Evolutionary conservation across 495 filamentous ascomycete species (phyloP), one percentile per base, ranked within the genome.

Genomic region (Cercophora scortea): DNA sequence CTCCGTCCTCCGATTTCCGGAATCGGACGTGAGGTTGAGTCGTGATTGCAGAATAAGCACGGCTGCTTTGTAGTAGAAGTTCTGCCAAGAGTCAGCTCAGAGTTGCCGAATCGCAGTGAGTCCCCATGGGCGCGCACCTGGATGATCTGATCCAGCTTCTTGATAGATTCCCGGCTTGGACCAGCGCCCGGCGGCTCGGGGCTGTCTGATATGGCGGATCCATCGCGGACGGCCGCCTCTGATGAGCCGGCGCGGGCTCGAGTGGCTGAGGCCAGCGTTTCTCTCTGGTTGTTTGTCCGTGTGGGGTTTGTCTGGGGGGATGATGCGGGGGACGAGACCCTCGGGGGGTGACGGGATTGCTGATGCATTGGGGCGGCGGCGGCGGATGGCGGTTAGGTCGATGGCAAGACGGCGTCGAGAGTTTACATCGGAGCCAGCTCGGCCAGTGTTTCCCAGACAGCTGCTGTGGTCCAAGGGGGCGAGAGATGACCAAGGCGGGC

Each of bases 11-110:
- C 69, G 83, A 73, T 61, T 67, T 52, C 74, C 80, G 66, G n/a
- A n/a, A n/a, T n/a, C n/a, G n/a, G n/a, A n/a, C n/a, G 73, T 58
- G 17, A 79, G 86, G 43, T 80, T 75, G 45, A 89, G 79, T 48
- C 93, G 80, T 34, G 89, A 84, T 48, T 90, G 84, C 15, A 96
- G 70, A 46, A 98, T 86, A 39, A 93, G 81, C 51, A 93, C 80
- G 51, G 90, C 88, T 36, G 88, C 85, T 74, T 97, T 98, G 47
- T 79, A 83, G 67, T 89, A 86, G 66, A 94, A 95, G 63, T 95
- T 95, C 89, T 97, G 67, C 25, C 32, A 53, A 19, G 44, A 45
- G 52, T 55, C 42, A 56, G 65, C 59, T 62, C 55, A 42, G 39
- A 19, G 35, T n/a, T 15, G 32, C 11, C 13, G 16, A 19, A 34